phyloP scores from a whole-genome alignment of 1,139 yeast genomes.

The Saccharomyces hybrid region DNA sequence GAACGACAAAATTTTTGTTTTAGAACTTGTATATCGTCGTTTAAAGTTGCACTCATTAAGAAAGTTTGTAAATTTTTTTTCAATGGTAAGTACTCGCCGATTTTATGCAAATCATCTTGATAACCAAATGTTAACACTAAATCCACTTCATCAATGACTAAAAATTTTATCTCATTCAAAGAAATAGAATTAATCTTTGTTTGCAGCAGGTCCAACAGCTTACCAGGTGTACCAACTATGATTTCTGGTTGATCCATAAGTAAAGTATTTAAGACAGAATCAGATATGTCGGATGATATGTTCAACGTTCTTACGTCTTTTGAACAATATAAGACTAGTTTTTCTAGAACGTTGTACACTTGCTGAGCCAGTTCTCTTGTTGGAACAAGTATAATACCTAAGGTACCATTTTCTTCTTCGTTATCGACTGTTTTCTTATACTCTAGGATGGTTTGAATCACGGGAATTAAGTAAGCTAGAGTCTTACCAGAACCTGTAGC shows the following conservation, averaged over 20 bases:
- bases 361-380: slow-evolving; percentile 82
- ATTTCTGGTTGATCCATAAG: slow-evolving; percentile 72
- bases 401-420: slow-evolving; percentile 30
- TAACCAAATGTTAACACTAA: slow-evolving; percentile 85
- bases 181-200: slow-evolving; percentile 37
- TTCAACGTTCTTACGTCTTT: slow-evolving; percentile 61
- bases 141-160: slow-evolving; percentile 95
- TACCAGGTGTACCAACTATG: slow-evolving; percentile 81
- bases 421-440: slow-evolving; percentile 27
- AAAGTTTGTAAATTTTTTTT: slow-evolving; percentile 79
- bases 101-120: slow-evolving; percentile 67
- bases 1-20: slow-evolving; percentile 73
- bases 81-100: slow-evolving; percentile 58
- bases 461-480: slow-evolving; percentile 74
- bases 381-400: slow-evolving; percentile 69
- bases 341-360: slow-evolving; percentile 62
- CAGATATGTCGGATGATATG: slow-evolving; percentile 65
- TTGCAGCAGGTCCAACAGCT: slow-evolving; percentile 53
- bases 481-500: slow-evolving; percentile 91
- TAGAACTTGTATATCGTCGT: slow-evolving; percentile 73
- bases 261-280: slow-evolving; percentile 63
- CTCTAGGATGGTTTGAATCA: slow-evolving; percentile 56
- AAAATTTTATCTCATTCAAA: slow-evolving; percentile 50
- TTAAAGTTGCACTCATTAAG: slow-evolving; percentile 93
- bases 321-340: slow-evolving; percentile 64